A percentile compares a stretch with the other conserved stretches of the same genome.
Conservation (phyloP, 2,329 filamentous ascomycete genomes). For the Fusarium sp. region DNA sequence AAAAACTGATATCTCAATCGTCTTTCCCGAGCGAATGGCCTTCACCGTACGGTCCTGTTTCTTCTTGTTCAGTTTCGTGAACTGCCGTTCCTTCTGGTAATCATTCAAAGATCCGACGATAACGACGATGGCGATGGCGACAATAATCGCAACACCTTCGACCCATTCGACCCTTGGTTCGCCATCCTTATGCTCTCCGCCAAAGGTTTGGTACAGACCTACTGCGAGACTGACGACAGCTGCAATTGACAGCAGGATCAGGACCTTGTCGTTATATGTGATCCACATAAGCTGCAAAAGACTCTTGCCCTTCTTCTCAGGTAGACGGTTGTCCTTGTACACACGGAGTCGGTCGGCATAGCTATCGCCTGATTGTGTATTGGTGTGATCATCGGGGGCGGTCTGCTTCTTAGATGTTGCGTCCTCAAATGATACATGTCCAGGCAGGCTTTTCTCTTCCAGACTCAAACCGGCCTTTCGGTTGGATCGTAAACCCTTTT, state of each 20-base stretch:
- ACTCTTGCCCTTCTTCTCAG: constrained; percentile 79
- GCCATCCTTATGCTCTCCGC: constrained; percentile 61
- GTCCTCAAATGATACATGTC: constrained; percentile 77
- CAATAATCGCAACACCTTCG: constrained; percentile 83
- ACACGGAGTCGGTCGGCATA: constrained; percentile 76
- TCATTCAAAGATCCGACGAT: constrained; percentile 82
- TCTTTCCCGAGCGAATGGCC: constrained; percentile 76
- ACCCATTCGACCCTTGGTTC: constrained; percentile 78
- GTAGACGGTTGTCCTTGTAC: constrained; percentile 77
- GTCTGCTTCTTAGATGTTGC: constrained; percentile 59
- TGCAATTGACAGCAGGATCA: constrained; percentile 77
- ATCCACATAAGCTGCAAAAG: constrained; percentile 82
- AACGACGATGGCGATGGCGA: constrained; percentile 82
- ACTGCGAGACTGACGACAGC: constrained; percentile 79
- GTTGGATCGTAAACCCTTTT: constrained; percentile 81
- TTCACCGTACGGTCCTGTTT: constrained; percentile 82
- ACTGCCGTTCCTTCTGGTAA: constrained; percentile 83
- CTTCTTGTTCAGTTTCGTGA: constrained; percentile 81
- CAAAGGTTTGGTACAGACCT: constrained; percentile 80
- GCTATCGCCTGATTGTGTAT: constrained; percentile 18
- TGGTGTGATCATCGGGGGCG: constrained; percentile 41
- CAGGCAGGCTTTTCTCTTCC: constrained; percentile 76
- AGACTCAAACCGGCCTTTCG: constrained; percentile 77
- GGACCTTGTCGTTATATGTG: constrained; percentile 84
- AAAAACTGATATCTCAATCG: constrained; percentile 74